A percentile compares a stretch with the other conserved stretches of the same genome.
Evolutionary conservation across 306 rosid genomes (phyloP).

Genomic region (Mucuna pruriens): DNA sequence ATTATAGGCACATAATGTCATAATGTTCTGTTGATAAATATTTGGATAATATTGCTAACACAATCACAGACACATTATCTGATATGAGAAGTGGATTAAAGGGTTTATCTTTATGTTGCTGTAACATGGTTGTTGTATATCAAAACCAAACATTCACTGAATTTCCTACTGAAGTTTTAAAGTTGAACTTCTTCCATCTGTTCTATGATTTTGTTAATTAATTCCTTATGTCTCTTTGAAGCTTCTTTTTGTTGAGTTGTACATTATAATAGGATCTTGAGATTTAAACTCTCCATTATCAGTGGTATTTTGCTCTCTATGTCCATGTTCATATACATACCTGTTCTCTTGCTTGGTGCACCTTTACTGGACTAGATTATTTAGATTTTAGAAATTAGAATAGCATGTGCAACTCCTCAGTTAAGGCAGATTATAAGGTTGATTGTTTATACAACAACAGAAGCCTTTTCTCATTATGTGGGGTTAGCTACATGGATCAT

Average conservation of each 20-base stretch:
- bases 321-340: neutral
- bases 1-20: neutral
- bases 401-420: neutral
- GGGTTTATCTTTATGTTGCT: no score
- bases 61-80: neutral
- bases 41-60: neutral
- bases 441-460: neutral
- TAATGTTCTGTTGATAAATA: neutral
- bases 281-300: neutral
- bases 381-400: neutral
- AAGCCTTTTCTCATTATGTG: neutral
- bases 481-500: neutral
- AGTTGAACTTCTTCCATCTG: neutral
- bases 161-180: neutral
- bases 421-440: neutral
- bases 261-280: neutral
- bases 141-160: neutral
- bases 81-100: neutral
- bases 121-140: neutral
- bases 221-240: neutral
- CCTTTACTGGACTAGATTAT: neutral
- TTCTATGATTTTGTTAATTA: neutral
- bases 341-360: neutral
- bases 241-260: conserved; percentile 1
- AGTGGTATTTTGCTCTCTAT: neutral